phyloP scores from a whole-genome alignment of 2,329 filamentous ascomycete genomes.

The Alternaria postmessia region DNA sequence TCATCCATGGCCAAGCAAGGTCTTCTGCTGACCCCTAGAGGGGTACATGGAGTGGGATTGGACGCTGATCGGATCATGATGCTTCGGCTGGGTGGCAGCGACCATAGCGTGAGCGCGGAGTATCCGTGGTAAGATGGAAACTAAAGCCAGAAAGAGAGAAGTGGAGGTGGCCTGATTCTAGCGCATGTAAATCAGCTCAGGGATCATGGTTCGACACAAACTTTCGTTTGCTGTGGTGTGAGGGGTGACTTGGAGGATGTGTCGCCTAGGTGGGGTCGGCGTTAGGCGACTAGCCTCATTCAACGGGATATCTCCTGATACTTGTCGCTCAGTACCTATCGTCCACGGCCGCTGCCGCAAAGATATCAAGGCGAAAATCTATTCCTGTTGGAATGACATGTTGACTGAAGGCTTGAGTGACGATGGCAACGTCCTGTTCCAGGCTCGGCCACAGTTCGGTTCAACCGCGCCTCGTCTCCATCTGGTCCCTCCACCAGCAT shows the following conservation, averaged over 20 bases:
- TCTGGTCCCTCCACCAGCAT: slow-evolving; percentile 11
- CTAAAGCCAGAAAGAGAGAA: slow-evolving; percentile 14
- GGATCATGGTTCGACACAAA: slow-evolving; percentile 14
- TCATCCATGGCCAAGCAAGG: slow-evolving; percentile 30
- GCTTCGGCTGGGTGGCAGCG: slow-evolving; percentile 40
- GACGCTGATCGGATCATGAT: slow-evolving; percentile 44
- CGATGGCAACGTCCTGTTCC: not conserved
- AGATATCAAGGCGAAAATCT: not conserved
- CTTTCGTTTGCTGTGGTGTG: slow-evolving; percentile 31
- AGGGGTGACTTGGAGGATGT: slow-evolving; percentile 25
- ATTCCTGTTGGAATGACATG: not conserved
- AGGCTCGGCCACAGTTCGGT: slow-evolving; percentile 6
- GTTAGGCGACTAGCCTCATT: slow-evolving; percentile 24
- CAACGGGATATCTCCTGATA: slow-evolving; percentile 35
- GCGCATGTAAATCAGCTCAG: slow-evolving; percentile 20
- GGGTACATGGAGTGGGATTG: slow-evolving; percentile 27
- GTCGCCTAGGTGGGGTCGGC: slow-evolving; percentile 28
- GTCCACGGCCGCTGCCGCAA: slow-evolving; percentile 12
- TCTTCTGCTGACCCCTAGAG: slow-evolving; percentile 33
- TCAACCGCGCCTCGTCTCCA: slow-evolving; percentile 2
- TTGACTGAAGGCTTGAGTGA: not conserved
- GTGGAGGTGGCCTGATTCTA: slow-evolving; percentile 27
- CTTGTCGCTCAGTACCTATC: slow-evolving; percentile 16
- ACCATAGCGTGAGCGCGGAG: slow-evolving; percentile 25
- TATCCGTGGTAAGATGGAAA: slow-evolving; percentile 13